phyloP scores from a whole-genome alignment of 805 yeast genomes.

The Zygosaccharomyces bisporus region DNA sequence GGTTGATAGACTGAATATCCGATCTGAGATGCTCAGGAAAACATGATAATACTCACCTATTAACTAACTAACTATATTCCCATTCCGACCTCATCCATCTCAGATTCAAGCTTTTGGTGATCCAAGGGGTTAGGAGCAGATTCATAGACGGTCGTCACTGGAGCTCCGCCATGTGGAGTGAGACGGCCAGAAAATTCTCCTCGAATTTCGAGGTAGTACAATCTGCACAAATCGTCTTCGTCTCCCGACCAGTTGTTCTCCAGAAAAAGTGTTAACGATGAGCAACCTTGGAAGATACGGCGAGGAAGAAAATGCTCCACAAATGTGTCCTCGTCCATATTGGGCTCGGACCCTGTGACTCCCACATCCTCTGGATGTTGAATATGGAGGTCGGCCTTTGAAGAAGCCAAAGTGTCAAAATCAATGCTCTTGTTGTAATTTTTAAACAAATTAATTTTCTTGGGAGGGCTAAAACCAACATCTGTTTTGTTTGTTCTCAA shows the following conservation, averaged over 20 bases:
- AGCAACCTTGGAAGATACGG: conserved; percentile 64
- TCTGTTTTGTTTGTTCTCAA: conserved; percentile 55
- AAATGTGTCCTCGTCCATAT: conserved; percentile 49
- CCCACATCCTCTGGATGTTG: conserved; percentile 64
- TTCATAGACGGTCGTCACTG: conserved; percentile 76
- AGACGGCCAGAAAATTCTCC: conserved; percentile 52
- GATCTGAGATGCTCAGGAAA: background rate
- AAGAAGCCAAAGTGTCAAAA: conserved; percentile 55
- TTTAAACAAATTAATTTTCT: conserved; percentile 64
- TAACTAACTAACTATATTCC: conserved; percentile 13
- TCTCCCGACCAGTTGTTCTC: conserved; percentile 62
- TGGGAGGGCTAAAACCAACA: conserved; percentile 59
- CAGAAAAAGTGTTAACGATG: conserved; percentile 62
- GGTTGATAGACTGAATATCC: too few species aligned
- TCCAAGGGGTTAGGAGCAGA: conserved; percentile 91
- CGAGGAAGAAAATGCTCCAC: conserved; percentile 83
- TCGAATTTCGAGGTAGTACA: conserved; percentile 73
- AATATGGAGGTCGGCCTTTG: conserved; percentile 48
- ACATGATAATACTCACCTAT: background rate
- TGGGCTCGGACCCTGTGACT: conserved; percentile 36
- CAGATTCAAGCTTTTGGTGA: conserved; percentile 48
- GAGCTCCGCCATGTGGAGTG: conserved; percentile 33
- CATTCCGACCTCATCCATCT: conserved; percentile 15
- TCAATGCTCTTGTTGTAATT: conserved; percentile 62
- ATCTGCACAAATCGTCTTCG: conserved; percentile 52